phyloP scores from a whole-genome alignment of 2,329 filamentous ascomycete species.

The Ophiobolus disseminans region DNA sequence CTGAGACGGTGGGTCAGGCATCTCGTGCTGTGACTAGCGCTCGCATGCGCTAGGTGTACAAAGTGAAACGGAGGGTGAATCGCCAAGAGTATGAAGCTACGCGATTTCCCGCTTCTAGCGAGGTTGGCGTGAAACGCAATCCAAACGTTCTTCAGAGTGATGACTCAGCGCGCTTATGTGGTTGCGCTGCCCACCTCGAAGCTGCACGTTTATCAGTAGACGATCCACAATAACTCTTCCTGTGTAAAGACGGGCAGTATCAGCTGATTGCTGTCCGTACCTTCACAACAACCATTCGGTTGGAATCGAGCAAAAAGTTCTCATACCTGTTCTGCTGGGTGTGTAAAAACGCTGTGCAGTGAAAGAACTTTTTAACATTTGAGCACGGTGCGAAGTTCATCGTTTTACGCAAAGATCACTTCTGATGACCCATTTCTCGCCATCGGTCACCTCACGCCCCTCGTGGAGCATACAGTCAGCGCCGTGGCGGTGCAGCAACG shows the following conservation, averaged over 20 bases:
- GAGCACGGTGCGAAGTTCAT: no score
- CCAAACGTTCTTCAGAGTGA: slow-evolving; percentile 17
- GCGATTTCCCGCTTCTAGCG: slow-evolving; percentile 25
- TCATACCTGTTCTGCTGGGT: no score
- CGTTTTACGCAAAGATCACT: slow-evolving; percentile 77
- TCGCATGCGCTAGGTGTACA: slow-evolving; percentile 27
- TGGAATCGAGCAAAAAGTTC: no score
- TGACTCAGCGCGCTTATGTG: neutral
- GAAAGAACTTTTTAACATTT: no score
- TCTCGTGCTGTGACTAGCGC: slow-evolving; percentile 20
- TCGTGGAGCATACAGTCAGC: slow-evolving; percentile 90
- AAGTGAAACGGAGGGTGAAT: slow-evolving; percentile 41
- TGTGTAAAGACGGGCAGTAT: no score
- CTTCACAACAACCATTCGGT: no score
- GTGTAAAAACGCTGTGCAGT: no score
- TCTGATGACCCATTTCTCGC: slow-evolving; percentile 90
- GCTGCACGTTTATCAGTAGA: no score
- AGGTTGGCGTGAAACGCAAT: slow-evolving; percentile 32
- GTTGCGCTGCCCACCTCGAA: neutral
- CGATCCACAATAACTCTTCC: no score
- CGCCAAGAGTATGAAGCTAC: slow-evolving; percentile 43
- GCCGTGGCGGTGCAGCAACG: slow-evolving; percentile 86
- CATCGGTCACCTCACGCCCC: slow-evolving; percentile 76
- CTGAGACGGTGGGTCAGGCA: slow-evolving; percentile 25
- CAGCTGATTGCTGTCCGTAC: no score